phyloP scores from a whole-genome alignment of 108 stramenopile species.

The Mediolabrus comicus region DNA sequence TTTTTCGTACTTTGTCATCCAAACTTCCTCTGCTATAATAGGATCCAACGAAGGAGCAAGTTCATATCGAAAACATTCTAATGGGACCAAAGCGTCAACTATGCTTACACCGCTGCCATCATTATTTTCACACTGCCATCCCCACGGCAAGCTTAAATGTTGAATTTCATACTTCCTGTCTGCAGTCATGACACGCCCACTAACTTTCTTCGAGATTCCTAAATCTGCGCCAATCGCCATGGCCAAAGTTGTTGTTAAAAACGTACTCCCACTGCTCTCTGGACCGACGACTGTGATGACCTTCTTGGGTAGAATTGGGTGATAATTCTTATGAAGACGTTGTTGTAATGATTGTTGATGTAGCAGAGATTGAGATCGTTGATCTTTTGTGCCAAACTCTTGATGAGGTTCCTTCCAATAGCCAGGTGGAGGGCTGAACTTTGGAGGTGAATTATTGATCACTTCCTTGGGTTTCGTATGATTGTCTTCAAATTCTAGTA shows the following conservation, averaged over 20 bases:
- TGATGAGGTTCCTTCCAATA: background rate
- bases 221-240: constrained; percentile 10
- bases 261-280: constrained; percentile 42
- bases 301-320: constrained; percentile 19
- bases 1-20: no score
- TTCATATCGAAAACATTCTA: constrained; percentile 16
- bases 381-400: background rate
- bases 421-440: background rate
- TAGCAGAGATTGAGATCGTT: background rate
- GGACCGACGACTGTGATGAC: constrained; percentile 42
- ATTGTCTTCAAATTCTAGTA: background rate
- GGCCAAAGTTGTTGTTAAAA: constrained; percentile 20
- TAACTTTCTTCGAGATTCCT: background rate
- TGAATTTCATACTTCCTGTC: constrained; percentile 31
- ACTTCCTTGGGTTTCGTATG: background rate
- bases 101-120: background rate
- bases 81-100: constrained; percentile 21
- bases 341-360: background rate
- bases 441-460: background rate
- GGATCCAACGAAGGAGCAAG: background rate
- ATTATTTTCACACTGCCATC: background rate
- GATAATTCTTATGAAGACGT: background rate
- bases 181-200: background rate
- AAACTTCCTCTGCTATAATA: background rate
- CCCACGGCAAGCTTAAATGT: constrained; percentile 17